These are phyloP conservation scores for Fagopyrum tataricum DNA, from an alignment of 148 eudicot species.

Conservation along the genomic window DNA sequence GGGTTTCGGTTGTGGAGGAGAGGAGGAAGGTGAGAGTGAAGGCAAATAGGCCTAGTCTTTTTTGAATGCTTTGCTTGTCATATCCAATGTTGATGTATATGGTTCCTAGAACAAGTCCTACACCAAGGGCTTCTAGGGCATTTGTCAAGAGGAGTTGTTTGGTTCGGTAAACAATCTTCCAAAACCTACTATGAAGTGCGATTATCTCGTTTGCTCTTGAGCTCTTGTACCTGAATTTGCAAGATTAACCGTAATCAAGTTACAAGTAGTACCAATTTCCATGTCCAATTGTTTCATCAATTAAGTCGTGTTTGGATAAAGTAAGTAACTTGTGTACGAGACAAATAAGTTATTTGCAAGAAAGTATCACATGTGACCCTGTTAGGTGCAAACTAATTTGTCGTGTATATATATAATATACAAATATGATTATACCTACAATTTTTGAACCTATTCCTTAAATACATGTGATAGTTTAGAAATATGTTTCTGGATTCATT, in stretches of 20 bases:
- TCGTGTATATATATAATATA: not conserved
- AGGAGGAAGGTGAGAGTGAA: conserved; percentile 89
- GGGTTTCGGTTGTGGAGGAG: conserved; percentile 85
- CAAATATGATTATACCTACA: too few relatives aligned
- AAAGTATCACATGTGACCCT: not conserved
- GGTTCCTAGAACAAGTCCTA: conserved; percentile 85
- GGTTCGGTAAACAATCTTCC: conserved; percentile 79
- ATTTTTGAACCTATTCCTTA: not conserved
- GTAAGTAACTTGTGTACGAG: too few relatives aligned
- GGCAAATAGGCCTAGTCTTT: conserved; percentile 81
- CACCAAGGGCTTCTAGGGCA: conserved; percentile 65
- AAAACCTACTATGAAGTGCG: conserved; percentile 52
- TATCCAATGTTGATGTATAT: conserved; percentile 74
- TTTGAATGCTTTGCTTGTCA: conserved; percentile 65
- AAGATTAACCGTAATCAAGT: too few relatives aligned
- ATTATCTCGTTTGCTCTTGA: conserved; percentile 70
- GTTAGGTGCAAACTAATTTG: not conserved
- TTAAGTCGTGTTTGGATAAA: too few relatives aligned
- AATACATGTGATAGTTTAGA: not conserved
- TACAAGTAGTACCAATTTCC: too few relatives aligned
- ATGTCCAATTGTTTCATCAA: too few relatives aligned
- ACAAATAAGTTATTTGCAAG: not conserved
- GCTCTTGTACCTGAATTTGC: conserved; percentile 45
- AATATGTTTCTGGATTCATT: too few relatives aligned
- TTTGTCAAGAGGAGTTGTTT: conserved; percentile 74